A percentile compares a stretch with the other conserved stretches of the same genome.
These are phyloP conservation scores for Botryotinia convoluta DNA, from an alignment of 2,329 filamentous ascomycete species.

Conservation along the genomic window DNA sequence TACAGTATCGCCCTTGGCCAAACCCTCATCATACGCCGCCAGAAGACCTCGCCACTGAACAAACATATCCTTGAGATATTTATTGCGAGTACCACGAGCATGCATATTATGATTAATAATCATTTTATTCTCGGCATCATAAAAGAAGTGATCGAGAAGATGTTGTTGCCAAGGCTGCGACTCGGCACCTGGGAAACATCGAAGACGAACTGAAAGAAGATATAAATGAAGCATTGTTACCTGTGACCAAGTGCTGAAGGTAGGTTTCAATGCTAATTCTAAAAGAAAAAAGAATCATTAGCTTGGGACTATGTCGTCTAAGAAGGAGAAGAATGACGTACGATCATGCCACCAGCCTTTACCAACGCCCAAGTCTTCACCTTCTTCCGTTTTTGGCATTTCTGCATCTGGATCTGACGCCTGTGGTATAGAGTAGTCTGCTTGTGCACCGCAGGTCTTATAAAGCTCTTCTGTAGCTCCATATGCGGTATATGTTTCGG, in stretches of 20 bases:
- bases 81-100: conserved; percentile 57
- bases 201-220: conserved; percentile 77
- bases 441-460: conserved; percentile 32
- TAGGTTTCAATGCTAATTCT: conserved; percentile 79
- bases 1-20: conserved; percentile 73
- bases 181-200: conserved; percentile 68
- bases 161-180: conserved; percentile 82
- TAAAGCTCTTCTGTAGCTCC: conserved; percentile 71
- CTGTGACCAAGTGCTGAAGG: conserved; percentile 94
- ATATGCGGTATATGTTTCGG: conserved; percentile 75
- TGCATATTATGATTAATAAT: conserved; percentile 72
- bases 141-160: conserved; percentile 93
- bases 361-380: conserved; percentile 77
- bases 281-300: conserved; percentile 18
- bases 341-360: conserved; percentile 79
- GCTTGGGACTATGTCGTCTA: not conserved
- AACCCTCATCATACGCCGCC: conserved; percentile 79
- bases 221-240: conserved; percentile 97
- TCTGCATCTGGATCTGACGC: conserved; percentile 51
- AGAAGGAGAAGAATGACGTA: conserved; percentile 44
- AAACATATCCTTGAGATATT: conserved; percentile 82
- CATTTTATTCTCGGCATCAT: conserved; percentile 81
- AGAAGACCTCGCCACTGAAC: conserved; percentile 88
- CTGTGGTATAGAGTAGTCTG: conserved; percentile 33
- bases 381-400: conserved; percentile 69